A percentile compares a stretch with the other conserved stretches of the same genome.
Evolutionary conservation across 163 green algal genomes (phyloP).

Genomic region (Coccomyxa subellipsoidea): DNA sequence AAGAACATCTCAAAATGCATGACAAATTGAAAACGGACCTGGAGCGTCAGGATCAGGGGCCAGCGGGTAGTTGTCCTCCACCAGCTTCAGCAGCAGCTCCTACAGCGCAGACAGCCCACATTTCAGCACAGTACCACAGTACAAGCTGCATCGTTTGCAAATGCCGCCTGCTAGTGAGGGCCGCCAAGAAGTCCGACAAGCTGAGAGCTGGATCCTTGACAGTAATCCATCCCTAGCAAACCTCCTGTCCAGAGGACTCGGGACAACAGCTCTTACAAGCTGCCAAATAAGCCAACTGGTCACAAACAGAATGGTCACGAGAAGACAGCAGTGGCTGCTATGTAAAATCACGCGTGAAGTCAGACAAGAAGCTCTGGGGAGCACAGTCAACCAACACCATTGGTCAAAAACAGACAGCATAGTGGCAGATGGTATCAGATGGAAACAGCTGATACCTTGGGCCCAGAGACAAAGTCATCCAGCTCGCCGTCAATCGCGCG

Average conservation of each 20-base stretch:
- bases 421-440: not conserved
- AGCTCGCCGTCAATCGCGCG: constrained; percentile 43
- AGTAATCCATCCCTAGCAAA: no score
- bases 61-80: constrained; percentile 65
- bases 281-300: no score
- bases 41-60: constrained; percentile 26
- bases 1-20: not conserved
- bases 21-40: not conserved
- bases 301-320: no score
- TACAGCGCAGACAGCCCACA: constrained; percentile 18
- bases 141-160: not conserved
- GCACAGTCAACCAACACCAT: no score
- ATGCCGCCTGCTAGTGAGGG: no score
- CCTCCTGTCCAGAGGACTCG: no score
- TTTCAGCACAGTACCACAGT: not conserved
- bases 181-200: no score
- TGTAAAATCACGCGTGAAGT: no score
- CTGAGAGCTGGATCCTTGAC: no score
- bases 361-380: no score
- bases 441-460: constrained; percentile 16
- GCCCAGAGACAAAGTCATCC: constrained; percentile 67
- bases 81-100: constrained; percentile 63
- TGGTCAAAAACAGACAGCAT: not conserved
- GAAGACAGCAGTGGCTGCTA: no score
- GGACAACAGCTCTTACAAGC: no score